These are phyloP conservation scores for Xenoacremonium recifei DNA, from an alignment of 2,329 filamentous ascomycete genomes.

Conservation along the genomic window DNA sequence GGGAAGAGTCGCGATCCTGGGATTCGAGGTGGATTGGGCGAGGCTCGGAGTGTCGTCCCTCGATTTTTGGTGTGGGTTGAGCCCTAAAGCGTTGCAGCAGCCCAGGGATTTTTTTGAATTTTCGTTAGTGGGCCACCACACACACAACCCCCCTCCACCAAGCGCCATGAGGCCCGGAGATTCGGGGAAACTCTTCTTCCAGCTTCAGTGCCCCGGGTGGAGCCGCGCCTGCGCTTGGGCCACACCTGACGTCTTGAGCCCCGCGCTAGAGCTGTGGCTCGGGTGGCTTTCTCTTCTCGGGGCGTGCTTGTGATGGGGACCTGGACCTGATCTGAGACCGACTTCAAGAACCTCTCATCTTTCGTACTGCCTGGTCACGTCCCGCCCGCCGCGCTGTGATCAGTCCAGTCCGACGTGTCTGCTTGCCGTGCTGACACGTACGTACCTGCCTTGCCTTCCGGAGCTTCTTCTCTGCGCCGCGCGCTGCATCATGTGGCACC, in stretches of 20 bases:
- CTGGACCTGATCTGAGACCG: too few relatives aligned
- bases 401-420: too few relatives aligned
- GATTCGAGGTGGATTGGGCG: constrained; percentile 25
- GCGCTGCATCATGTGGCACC: neutral
- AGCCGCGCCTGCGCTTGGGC: constrained; percentile 13
- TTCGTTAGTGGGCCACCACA: neutral
- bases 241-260: constrained; percentile 24
- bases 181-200: constrained; percentile 17
- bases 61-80: constrained; percentile 34
- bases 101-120: constrained; percentile 1
- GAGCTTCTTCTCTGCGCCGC: too few relatives aligned
- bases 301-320: constrained; percentile 17
- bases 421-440: too few relatives aligned
- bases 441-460: too few relatives aligned
- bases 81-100: constrained; percentile 27
- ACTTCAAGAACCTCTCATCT: neutral
- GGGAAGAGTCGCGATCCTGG: constrained; percentile 30
- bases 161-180: neutral
- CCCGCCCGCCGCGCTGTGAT: too few relatives aligned
- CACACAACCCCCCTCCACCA: constrained; percentile 9
- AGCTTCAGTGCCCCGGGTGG: neutral
- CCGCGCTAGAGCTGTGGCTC: constrained; percentile 9
- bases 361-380: neutral
- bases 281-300: neutral
- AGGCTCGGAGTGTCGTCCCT: constrained; percentile 20